Base-by-base conservation (phyloP, 495 filamentous ascomycete genomes). In the Penicillium fimorum region DNA sequence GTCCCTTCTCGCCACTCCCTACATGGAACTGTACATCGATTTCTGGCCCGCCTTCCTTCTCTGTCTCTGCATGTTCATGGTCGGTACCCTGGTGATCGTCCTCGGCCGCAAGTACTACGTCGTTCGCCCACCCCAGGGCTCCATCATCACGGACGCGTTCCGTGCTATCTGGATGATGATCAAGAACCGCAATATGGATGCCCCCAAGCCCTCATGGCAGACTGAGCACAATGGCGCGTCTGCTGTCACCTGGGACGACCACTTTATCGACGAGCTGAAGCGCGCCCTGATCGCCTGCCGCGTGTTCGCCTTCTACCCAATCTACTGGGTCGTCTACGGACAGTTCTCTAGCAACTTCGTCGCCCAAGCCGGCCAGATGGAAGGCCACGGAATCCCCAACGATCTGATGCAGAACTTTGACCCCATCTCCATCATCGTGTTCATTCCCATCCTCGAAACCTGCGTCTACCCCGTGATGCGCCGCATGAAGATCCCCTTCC, bases 31-130 rank as follows among this genome's bases (percentile, higher is more conserved):
- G 54, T 78, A 85, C 61, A 76, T 86, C 27, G 87, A 83, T 44
- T 91, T 87, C 79, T 92, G 85, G 86, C 79, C 79, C 5, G 85
- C 84, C n/a, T 92, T 86, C 70, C 71, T 91, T 45, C 82, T 94
- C 33, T 85, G 86, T 38, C 76, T 82, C 37, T 76, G 79, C 64
- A 79, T 83, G 72, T 87, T 87, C 67, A 62, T 75, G 40, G 67
- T 81, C 33, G 83, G 82, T 43, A 76, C 83, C 40, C 41, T 66
- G 12, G 72, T 82, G 7, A 69, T 88, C 18, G 49, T 86, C 10
- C 51, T 79, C 17, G 81, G 84, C 30, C 73, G 79, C 56, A 85
- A 81, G 65, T 70, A 59, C 63, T 87, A 87, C 68, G 72, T 85
- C 47, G 74, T 82, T n/a, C 78, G 81, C 35, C 84, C 85, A 18